These are phyloP conservation scores for Xylaria sp. DNA, from an alignment of 2,329 filamentous ascomycete genomes.

Conservation along the genomic window DNA sequence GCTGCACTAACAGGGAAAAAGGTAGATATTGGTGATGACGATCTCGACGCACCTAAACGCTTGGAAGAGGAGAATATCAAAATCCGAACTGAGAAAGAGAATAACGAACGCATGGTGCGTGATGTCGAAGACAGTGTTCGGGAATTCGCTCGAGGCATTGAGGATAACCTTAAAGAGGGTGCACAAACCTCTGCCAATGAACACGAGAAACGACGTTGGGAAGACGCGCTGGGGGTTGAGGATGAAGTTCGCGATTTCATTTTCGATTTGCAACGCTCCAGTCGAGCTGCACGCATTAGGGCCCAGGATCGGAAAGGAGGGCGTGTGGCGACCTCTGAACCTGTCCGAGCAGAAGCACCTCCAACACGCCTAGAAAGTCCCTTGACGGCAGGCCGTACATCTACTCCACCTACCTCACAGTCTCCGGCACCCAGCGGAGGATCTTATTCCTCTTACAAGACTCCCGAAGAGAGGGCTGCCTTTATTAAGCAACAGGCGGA, in stretches of 20 bases:
- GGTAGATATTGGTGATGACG: constrained; percentile 74
- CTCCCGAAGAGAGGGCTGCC: constrained; percentile 90
- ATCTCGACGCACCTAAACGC: constrained; percentile 82
- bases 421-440: constrained; percentile 63
- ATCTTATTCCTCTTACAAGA: constrained; percentile 86
- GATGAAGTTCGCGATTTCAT: constrained; percentile 98
- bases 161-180: constrained; percentile 87
- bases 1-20: constrained; percentile 91
- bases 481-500: constrained; percentile 98
- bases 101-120: constrained; percentile 94
- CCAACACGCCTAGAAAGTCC: constrained; percentile 64
- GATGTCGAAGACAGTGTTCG: constrained; percentile 97
- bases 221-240: constrained; percentile 94
- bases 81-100: constrained; percentile 85
- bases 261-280: constrained; percentile 90
- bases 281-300: constrained; percentile 77
- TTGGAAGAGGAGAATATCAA: constrained; percentile 89
- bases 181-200: constrained; percentile 80
- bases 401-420: constrained; percentile 60
- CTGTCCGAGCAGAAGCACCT: constrained; percentile 58
- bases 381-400: constrained; percentile 64
- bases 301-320: constrained; percentile 66
- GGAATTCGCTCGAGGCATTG: constrained; percentile 85
- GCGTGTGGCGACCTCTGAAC: constrained; percentile 55
- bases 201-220: constrained; percentile 93